Base-by-base conservation (phyloP, 176 grass and related monocot species). In the Echinochloa phyllopogon region DNA sequence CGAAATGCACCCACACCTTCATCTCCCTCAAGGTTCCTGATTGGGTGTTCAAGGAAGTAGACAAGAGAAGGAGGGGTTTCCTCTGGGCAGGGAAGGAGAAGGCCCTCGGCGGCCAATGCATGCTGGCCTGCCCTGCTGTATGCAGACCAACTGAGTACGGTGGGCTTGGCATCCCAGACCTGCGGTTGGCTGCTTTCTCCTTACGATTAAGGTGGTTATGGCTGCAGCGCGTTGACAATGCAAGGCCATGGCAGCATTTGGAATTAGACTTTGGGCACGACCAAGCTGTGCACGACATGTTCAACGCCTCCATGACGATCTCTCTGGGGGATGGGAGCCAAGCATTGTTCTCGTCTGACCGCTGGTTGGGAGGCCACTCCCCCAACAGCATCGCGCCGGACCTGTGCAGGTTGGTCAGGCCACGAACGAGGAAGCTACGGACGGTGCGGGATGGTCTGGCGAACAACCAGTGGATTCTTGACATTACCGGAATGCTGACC, bases 351-450 rank as follows among this genome's bases (percentile, higher is more conserved):
- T 55, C 17, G 51, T 6, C 2, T 4, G 49, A 55, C 10, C 16
- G 4, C 0, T 55, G 51, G 51, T 0, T 4, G 0, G 51, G 51
- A 0, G 5, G 4, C 0, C 0, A 1, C 15, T 55, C 51, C 0
- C 51, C 51, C 2, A 20, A 17, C 10, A 5, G 18, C 1, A 0
- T 6, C 0, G 51, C 51, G 1, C 51, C 16, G 3, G 51, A 55
- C 0, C 17, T 55, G 4, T 55, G 51, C 16, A 20, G 6, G 16
- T 3, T 6, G 2, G 5, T 55, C 51, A 0, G 51, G 5, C 51
- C 51, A 15, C 3, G 17, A 3, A 14, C 4, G 1, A 3, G 49
- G 14, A 51, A 16, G 0, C 12, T 0, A 2, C 3, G 49, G 4
- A 16, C 14, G 14, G 49, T 51, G 1, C 13, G 13, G 0, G 49